phyloP scores from a whole-genome alignment of 768 basidiomycete species.

The Podaxis rugospora region DNA sequence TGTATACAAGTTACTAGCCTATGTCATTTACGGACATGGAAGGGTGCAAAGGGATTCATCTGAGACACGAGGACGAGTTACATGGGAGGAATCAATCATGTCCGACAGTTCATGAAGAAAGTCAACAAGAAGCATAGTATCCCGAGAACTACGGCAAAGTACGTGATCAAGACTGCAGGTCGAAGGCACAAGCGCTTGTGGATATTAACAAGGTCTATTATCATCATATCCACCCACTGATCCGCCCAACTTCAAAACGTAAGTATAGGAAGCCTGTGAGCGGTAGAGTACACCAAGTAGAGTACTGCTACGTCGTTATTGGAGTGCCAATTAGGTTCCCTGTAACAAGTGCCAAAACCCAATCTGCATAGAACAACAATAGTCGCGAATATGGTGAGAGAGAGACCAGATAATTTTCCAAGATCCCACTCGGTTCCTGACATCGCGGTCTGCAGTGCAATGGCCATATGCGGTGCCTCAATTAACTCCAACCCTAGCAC shows the following conservation, averaged over 20 bases:
- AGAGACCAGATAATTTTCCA: neutral
- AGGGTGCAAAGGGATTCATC: too few relatives aligned
- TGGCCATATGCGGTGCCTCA: neutral
- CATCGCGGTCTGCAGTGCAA: neutral
- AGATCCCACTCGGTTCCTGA: neutral
- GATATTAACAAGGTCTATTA: neutral
- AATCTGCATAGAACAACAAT: conserved; percentile 15
- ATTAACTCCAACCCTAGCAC: neutral
- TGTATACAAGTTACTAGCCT: too few relatives aligned
- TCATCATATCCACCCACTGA: neutral
- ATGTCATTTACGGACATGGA: too few relatives aligned
- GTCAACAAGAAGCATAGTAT: too few relatives aligned
- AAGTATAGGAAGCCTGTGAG: conserved; percentile 13
- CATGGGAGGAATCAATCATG: too few relatives aligned
- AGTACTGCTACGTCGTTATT: conserved; percentile 12
- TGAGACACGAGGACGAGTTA: too few relatives aligned
- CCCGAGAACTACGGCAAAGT: too few relatives aligned
- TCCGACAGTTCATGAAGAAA: too few relatives aligned
- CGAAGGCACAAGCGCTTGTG: too few relatives aligned
- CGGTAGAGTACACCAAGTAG: conserved; percentile 13
- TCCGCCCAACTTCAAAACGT: neutral
- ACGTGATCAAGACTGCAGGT: too few relatives aligned
- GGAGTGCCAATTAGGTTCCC: conserved; percentile 14
- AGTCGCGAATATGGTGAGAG: conserved; percentile 6
- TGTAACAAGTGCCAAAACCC: conserved; percentile 15